Percentiles rank a stretch among this genome's conserved stretches.
phyloP scores from a whole-genome alignment of 768 basidiomycete genomes.

The Podaxis mareebaensis region DNA sequence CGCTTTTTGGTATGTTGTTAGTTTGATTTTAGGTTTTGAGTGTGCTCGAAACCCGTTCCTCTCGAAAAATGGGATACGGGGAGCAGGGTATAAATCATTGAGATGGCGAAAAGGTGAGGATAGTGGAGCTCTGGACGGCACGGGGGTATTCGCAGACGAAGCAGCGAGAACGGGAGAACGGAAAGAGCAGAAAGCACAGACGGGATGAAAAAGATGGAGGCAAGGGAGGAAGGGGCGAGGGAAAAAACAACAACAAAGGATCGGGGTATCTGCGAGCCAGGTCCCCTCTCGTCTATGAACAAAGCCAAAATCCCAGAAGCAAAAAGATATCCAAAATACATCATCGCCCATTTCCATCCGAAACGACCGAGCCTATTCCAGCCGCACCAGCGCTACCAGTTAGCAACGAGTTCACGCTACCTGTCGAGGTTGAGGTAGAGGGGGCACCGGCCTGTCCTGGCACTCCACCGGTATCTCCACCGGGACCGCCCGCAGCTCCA shows the following conservation, averaged over 20 bases:
- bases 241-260: not conserved
- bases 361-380: constrained; percentile 2
- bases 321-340: not conserved
- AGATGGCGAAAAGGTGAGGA: not conserved
- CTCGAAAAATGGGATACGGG: not conserved
- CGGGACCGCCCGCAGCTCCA: not conserved
- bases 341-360: constrained; percentile 13
- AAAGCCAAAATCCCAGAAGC: not conserved
- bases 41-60: not conserved
- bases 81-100: constrained; percentile 1
- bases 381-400: not conserved
- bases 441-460: not conserved
- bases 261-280: not conserved
- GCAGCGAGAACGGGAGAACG: not conserved
- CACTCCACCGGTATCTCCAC: not conserved
- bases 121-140: not conserved
- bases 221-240: not conserved
- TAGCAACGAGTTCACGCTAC: not conserved
- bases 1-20: not conserved
- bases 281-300: constrained; percentile 9
- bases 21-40: not conserved
- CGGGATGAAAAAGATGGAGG: not conserved
- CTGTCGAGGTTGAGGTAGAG: not conserved
- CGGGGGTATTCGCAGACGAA: constrained; percentile 2
- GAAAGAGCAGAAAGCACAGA: not conserved